phyloP scores from a whole-genome alignment of 257 asterid species.

The Fraxinus quadrangulata region DNA sequence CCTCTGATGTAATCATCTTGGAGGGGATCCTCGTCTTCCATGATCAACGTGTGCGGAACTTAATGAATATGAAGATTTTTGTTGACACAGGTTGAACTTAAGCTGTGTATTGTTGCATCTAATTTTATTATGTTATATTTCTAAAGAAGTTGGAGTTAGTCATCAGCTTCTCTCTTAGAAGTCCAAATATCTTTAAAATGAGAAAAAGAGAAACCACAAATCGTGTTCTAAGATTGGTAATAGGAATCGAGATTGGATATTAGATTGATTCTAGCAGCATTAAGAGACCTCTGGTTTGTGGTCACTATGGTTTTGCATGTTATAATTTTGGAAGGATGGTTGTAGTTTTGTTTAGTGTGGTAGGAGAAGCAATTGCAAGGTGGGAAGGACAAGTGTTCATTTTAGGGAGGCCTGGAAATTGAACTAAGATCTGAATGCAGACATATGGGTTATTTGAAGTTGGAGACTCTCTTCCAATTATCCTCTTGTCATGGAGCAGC shows the following conservation, averaged over 20 bases:
- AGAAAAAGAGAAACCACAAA: background rate
- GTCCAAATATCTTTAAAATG: background rate
- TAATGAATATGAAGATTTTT: slow-evolving; percentile 98
- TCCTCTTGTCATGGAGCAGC: background rate
- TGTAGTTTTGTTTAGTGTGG: background rate
- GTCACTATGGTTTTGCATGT: background rate
- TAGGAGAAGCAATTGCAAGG: background rate
- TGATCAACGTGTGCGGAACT: slow-evolving; percentile 85
- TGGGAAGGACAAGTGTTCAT: background rate
- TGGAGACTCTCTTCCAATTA: background rate
- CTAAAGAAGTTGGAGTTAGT: slow-evolving; percentile 3
- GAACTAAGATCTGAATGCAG: background rate
- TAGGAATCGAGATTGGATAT: background rate
- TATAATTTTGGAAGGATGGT: background rate
- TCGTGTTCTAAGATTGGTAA: background rate
- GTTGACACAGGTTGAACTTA: slow-evolving; percentile 81
- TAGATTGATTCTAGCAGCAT: background rate
- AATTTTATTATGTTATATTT: background rate
- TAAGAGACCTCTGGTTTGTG: background rate
- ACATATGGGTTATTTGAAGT: background rate
- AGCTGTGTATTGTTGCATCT: slow-evolving; percentile 19
- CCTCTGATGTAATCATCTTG: slow-evolving; percentile 93
- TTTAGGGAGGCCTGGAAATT: background rate
- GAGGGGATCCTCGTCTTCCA: slow-evolving; percentile 99
- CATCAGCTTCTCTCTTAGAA: background rate